Evolutionary conservation across 75 land plant species (phyloP).

Genomic region (Sequoiadendron giganteum): DNA sequence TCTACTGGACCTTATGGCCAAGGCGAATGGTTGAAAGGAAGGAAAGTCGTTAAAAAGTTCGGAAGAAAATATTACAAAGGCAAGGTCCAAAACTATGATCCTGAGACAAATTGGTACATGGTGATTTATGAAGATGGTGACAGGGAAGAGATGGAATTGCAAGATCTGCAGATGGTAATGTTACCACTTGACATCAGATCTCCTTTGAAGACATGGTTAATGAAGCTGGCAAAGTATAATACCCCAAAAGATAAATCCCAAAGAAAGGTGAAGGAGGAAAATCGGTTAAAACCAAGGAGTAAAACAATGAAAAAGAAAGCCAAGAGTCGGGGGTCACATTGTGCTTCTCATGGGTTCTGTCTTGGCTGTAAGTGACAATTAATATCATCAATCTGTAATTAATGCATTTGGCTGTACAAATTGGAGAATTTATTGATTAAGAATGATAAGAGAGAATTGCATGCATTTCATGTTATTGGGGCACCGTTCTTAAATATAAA

Average conservation of each 20-base stretch:
- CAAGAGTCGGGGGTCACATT: background rate
- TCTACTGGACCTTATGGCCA: slow-evolving; percentile 17
- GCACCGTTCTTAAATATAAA: background rate
- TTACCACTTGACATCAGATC: slow-evolving; percentile 52
- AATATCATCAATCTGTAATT: background rate
- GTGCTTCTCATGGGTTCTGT: background rate
- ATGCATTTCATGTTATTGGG: background rate
- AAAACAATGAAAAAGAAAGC: slow-evolving; percentile 1
- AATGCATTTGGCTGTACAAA: background rate
- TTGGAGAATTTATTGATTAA: background rate
- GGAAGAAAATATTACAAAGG: slow-evolving; percentile 47
- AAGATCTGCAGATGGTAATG: slow-evolving; percentile 61
- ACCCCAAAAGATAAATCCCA: background rate
- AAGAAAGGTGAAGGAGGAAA: background rate
- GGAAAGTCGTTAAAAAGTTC: slow-evolving; percentile 59
- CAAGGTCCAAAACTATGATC: slow-evolving; percentile 50
- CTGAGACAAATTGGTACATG: slow-evolving; percentile 70
- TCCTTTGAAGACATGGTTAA: slow-evolving; percentile 23
- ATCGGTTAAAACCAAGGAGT: background rate
- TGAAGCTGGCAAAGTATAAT: slow-evolving; percentile 1
- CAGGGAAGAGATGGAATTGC: slow-evolving; percentile 75
- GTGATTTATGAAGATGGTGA: slow-evolving; percentile 92
- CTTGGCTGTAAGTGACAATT: slow-evolving; percentile 6
- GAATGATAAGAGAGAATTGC: background rate
- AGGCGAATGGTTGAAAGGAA: slow-evolving; percentile 65